Evolutionary conservation across 352 stramenopile genomes (phyloP).

Genomic region (Globisporangium uncinulatum): DNA sequence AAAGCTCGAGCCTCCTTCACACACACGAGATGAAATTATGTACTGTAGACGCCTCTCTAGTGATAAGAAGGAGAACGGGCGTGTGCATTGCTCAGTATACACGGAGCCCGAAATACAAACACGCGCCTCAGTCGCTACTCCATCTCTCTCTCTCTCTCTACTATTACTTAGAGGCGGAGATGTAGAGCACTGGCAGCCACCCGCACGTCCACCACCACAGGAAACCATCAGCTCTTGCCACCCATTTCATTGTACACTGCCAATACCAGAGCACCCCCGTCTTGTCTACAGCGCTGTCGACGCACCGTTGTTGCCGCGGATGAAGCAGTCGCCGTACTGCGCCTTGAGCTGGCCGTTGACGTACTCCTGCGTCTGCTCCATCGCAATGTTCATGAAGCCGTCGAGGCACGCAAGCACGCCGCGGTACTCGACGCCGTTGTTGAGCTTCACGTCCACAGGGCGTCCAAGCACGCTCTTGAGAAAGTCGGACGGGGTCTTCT

Average conservation of each 20-base stretch:
- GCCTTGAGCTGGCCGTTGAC: slow-evolving; percentile 98
- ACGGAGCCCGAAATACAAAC: too few relatives aligned
- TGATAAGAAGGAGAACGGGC: too few relatives aligned
- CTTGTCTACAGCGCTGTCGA: not conserved
- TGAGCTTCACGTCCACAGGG: slow-evolving; percentile 98
- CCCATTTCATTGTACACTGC: not conserved
- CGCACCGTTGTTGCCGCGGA: slow-evolving; percentile 99
- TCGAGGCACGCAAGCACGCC: slow-evolving; percentile 98
- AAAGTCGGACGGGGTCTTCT: slow-evolving; percentile 90
- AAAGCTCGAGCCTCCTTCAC: too few relatives aligned
- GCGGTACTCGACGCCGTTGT: slow-evolving; percentile 98
- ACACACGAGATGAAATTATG: too few relatives aligned
- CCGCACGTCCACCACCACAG: not conserved
- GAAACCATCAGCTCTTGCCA: not conserved
- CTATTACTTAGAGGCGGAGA: slow-evolving; percentile 70
- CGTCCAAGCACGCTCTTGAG: slow-evolving; percentile 92
- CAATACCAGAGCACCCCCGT: too few relatives aligned
- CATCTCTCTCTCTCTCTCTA: not conserved
- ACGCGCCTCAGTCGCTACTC: too few relatives aligned
- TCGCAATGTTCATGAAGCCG: slow-evolving; percentile 99
- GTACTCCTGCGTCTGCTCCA: slow-evolving; percentile 99
- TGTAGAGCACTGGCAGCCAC: slow-evolving; percentile 62
- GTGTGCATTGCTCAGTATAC: too few relatives aligned
- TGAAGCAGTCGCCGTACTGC: slow-evolving; percentile 99
- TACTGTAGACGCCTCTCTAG: too few relatives aligned